These are phyloP conservation scores for Cyanidium caldarium DNA, from an alignment of 23 red algal species.

Conservation along the genomic window DNA sequence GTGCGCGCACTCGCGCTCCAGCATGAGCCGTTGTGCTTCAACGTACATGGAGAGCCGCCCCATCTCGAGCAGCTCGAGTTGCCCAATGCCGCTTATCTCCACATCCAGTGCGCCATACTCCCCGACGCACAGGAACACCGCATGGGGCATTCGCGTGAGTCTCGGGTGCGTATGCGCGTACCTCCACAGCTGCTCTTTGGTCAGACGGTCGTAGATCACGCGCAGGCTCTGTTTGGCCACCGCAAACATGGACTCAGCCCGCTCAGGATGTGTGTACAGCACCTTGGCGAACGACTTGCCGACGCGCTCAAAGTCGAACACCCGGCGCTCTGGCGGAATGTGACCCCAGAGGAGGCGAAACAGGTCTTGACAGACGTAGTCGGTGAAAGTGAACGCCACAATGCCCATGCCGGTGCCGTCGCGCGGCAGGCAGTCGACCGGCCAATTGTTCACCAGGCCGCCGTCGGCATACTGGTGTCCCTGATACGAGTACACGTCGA, in stretches of 20 bases:
- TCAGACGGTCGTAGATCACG: slow-evolving; percentile 2
- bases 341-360: not conserved
- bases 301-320: not conserved
- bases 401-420: slow-evolving; percentile 11
- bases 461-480: slow-evolving; percentile 22
- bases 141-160: not conserved
- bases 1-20: not conserved
- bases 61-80: slow-evolving; percentile 4
- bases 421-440: slow-evolving; percentile 8
- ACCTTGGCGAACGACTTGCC: not conserved
- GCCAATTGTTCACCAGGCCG: slow-evolving; percentile 19
- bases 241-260: not conserved
- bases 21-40: not conserved
- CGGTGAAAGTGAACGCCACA: slow-evolving; percentile 7
- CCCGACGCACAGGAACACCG: not conserved
- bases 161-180: not conserved
- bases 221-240: not conserved
- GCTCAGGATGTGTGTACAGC: not conserved
- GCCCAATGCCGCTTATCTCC: not conserved
- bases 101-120: not conserved
- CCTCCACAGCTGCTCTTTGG: not conserved
- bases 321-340: not conserved
- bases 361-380: not conserved
- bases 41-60: slow-evolving; percentile 5
- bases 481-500: slow-evolving; percentile 11